Evolutionary conservation across 192 early-diverging fungal genomes (phyloP).

Genomic region (Mortierella antarctica): DNA sequence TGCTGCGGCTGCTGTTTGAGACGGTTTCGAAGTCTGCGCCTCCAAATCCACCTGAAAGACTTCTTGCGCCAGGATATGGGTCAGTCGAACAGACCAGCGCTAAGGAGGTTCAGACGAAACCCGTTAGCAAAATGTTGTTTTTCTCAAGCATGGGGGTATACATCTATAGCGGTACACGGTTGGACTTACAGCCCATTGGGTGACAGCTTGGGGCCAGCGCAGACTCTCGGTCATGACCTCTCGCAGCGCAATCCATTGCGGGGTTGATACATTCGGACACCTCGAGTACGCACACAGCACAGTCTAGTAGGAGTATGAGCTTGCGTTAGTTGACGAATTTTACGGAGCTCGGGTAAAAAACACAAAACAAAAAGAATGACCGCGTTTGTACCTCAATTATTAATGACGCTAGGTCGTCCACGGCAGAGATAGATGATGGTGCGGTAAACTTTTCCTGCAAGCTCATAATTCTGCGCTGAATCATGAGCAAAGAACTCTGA

Average conservation of each 20-base stretch:
- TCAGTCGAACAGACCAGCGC: slow-evolving; percentile 72
- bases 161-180: neutral
- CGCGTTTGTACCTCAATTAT: slow-evolving; percentile 67
- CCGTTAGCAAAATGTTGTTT: neutral
- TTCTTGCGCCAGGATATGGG: slow-evolving; percentile 65
- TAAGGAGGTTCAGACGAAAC: slow-evolving; percentile 24
- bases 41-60: slow-evolving; percentile 75
- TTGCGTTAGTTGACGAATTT: neutral
- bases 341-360: neutral
- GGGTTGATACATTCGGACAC: slow-evolving; percentile 58
- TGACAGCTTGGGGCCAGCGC: slow-evolving; percentile 67
- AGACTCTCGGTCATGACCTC: slow-evolving; percentile 59
- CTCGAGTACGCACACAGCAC: slow-evolving; percentile 74
- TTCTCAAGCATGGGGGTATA: neutral
- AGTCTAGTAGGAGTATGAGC: slow-evolving; percentile 55
- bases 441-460: slow-evolving; percentile 50
- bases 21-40: slow-evolving; percentile 2
- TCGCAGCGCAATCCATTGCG: slow-evolving; percentile 69
- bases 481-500: slow-evolving; percentile 67
- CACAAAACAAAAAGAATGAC: neutral
- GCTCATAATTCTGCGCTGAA: slow-evolving; percentile 69
- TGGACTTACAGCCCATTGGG: slow-evolving; percentile 75
- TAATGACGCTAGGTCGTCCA: slow-evolving; percentile 72
- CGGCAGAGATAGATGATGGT: slow-evolving; percentile 46
- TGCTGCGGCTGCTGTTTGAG: slow-evolving; percentile 2